Conservation (phyloP, 2,329 filamentous ascomycete species). For the Venturiaceae sp. region DNA sequence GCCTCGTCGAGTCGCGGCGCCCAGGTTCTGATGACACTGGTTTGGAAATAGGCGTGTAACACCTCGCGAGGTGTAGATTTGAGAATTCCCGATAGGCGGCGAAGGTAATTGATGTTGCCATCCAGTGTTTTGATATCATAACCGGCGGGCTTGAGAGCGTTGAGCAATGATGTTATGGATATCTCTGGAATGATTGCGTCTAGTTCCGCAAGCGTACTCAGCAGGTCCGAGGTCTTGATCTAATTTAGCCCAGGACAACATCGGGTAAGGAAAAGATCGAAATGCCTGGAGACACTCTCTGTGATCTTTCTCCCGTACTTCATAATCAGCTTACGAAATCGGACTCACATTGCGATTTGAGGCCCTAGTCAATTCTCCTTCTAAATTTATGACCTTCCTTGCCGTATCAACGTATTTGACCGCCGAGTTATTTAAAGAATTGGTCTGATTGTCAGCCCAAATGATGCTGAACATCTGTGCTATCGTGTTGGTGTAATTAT, state of each 20-base stretch:
- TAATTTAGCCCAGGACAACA: background rate
- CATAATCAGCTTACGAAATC: conserved; percentile 39
- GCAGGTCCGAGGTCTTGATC: background rate
- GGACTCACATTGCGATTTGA: conserved; percentile 28
- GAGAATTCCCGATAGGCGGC: conserved; percentile 43
- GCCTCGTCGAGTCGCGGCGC: background rate
- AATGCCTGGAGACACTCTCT: no score
- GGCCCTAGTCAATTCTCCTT: background rate
- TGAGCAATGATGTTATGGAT: conserved; percentile 41
- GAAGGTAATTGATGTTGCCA: conserved; percentile 24
- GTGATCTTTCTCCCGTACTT: no score
- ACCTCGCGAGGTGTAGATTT: conserved; percentile 43
- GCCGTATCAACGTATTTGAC: background rate
- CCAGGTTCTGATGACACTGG: background rate
- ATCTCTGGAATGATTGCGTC: conserved; percentile 47
- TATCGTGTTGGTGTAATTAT: conserved; percentile 1
- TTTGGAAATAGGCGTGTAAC: conserved; percentile 47
- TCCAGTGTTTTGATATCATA: conserved; percentile 42
- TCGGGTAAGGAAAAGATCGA: no score
- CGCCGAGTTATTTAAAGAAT: background rate
- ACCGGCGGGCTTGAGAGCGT: conserved; percentile 28
- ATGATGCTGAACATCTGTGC: conserved; percentile 1
- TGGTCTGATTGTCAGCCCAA: no score
- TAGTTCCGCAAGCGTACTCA: conserved; percentile 45
- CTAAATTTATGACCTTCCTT: background rate